These are phyloP conservation scores for Xylaria castorea DNA, from an alignment of 495 filamentous ascomycete species.

Conservation along the genomic window DNA sequence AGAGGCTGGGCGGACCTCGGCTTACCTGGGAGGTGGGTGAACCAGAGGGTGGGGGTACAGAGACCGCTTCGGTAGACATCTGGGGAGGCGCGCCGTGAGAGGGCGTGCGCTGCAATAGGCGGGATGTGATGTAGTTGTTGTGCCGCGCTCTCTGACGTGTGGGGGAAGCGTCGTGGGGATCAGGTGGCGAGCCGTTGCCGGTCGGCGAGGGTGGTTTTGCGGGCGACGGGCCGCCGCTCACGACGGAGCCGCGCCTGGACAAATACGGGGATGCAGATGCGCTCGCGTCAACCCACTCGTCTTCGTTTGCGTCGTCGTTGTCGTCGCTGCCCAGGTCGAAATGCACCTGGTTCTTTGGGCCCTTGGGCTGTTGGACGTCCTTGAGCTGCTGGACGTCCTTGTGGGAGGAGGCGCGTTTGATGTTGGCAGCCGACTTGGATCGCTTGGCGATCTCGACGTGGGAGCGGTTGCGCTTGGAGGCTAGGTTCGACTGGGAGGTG, in stretches of 20 bases:
- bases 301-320: conserved; percentile 52
- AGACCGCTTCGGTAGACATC: conserved; percentile 64
- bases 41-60: conserved; percentile 51
- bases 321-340: conserved; percentile 61
- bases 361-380: conserved; percentile 46
- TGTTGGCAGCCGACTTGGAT: conserved; percentile 51
- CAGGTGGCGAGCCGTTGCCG: conserved; percentile 32
- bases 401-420: conserved; percentile 54
- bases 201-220: conserved; percentile 30
- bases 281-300: conserved; percentile 65
- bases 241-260: conserved; percentile 55
- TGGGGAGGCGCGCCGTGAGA: conserved; percentile 64
- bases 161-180: conserved; percentile 35
- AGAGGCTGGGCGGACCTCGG: conserved; percentile 46
- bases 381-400: conserved; percentile 49
- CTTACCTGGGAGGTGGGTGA: conserved; percentile 47
- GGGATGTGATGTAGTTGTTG: conserved; percentile 61
- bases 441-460: conserved; percentile 56
- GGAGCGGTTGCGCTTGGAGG: conserved; percentile 55
- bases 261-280: conserved; percentile 60
- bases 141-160: conserved; percentile 42
- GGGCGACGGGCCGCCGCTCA: conserved; percentile 47
- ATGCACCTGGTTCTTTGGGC: conserved; percentile 51
- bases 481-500: conserved; percentile 48
- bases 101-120: conserved; percentile 63